Evolutionary conservation across 768 basidiomycete genomes (phyloP), one percentile per base, ranked within the genome.

Genomic region (Nidularia pulvinata): DNA sequence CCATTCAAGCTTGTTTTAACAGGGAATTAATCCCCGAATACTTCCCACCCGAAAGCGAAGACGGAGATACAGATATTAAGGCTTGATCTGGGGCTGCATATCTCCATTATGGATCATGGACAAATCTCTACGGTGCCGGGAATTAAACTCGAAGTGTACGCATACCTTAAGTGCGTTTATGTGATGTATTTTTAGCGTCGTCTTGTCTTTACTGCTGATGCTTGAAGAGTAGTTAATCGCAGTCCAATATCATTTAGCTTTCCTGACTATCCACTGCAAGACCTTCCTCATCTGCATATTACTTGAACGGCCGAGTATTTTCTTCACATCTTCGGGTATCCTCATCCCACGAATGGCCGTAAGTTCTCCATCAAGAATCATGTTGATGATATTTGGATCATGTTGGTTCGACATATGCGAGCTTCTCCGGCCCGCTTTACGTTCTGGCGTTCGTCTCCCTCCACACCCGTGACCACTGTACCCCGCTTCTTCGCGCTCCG

Each of bases 21-120:
- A 76, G 74, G 54, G 57, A 66, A 33, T 73, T 89, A 25, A 75
- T 89, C 34, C 85, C 88, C 10, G 69, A 81, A 57, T 87, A 87
- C 67, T 90, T 89, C 59, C 86, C 87, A 19, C 69, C 67, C 2
- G 58, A 60, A 42, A 55, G 60, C 46, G 25, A 49, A 22, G 6
- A 7, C 33, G 30, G 13, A 9, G 30, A 9, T 49, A n/a, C n/a
- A n/a, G n/a, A n/a, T n/a, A n/a, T n/a, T n/a, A n/a, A n/a, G n/a
- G n/a, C n/a, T n/a, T n/a, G n/a, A n/a, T n/a, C n/a, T n/a, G n/a
- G n/a, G n/a, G n/a, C n/a, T n/a, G n/a, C n/a, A n/a, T n/a, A n/a
- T n/a, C n/a, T n/a, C n/a, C n/a, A n/a, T n/a, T n/a, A n/a, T n/a
- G n/a, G n/a, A n/a, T n/a, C n/a, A n/a, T n/a, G n/a, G n/a, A n/a